A percentile compares a stretch with the other conserved stretches of the same genome.
Conservation (phyloP, 2,329 filamentous ascomycete species). For the Clarireedia paspali region DNA sequence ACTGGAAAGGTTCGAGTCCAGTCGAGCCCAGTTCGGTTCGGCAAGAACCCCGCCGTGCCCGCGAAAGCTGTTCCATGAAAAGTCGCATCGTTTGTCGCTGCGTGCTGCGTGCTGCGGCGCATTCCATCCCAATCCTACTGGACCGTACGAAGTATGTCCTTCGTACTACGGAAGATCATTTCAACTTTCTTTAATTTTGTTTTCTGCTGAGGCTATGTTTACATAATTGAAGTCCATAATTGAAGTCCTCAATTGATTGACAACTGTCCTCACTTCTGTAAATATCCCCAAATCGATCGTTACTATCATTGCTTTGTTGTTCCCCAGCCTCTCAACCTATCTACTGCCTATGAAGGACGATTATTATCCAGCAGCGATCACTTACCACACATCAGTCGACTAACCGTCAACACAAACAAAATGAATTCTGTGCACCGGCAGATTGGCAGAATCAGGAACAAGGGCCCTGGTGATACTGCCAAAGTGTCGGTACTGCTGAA, state of each 20-base stretch:
- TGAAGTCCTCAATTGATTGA: background rate
- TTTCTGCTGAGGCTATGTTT: background rate
- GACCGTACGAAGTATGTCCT: too few relatives aligned
- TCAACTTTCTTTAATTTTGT: conserved; percentile 3
- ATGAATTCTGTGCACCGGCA: conserved; percentile 70
- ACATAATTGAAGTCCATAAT: too few relatives aligned
- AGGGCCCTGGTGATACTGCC: conserved; percentile 64
- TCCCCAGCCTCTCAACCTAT: conserved; percentile 1
- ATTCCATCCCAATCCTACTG: too few relatives aligned
- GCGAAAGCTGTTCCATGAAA: too few relatives aligned
- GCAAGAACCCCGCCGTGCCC: too few relatives aligned
- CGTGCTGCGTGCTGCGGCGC: too few relatives aligned
- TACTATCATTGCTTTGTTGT: background rate
- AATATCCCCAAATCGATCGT: background rate
- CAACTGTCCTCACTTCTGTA: background rate
- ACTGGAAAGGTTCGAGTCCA: too few relatives aligned
- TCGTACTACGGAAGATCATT: background rate
- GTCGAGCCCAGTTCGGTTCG: too few relatives aligned
- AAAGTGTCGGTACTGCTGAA: conserved; percentile 67
- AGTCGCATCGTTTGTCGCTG: too few relatives aligned
- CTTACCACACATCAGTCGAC: background rate
- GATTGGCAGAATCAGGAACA: conserved; percentile 64
- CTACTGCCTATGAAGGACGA: too few relatives aligned
- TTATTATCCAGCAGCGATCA: conserved; percentile 5
- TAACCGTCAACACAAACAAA: conserved; percentile 21